Evolutionary conservation across 2,329 filamentous ascomycete species (phyloP).

Genomic region (Cadophora sp.): DNA sequence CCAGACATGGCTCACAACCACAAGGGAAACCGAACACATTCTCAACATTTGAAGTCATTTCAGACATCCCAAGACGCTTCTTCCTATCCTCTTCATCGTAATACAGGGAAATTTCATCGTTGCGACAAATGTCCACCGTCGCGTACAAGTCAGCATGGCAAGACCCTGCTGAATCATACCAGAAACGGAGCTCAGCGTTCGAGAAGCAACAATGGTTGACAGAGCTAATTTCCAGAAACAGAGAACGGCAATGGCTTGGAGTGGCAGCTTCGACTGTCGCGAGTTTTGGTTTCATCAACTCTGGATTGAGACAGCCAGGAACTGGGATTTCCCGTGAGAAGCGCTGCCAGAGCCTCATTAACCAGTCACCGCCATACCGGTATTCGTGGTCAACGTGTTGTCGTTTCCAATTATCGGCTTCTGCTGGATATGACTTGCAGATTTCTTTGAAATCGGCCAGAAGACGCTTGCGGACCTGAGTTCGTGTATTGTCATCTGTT

Average conservation of each 20-base stretch:
- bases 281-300: not conserved
- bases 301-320: not conserved
- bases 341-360: not conserved
- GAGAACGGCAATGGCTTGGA: not conserved
- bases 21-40: not conserved
- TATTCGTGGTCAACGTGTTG: not conserved
- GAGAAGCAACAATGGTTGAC: conserved; percentile 6
- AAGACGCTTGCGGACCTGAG: conserved; percentile 7
- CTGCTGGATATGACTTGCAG: not conserved
- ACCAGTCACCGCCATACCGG: not conserved
- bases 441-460: not conserved
- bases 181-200: not conserved
- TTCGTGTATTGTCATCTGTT: not conserved
- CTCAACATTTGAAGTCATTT: not conserved
- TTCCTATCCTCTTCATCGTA: not conserved
- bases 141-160: not conserved
- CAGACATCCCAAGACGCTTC: not conserved
- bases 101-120: conserved; percentile 6
- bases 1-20: conserved; percentile 11
- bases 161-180: not conserved
- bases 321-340: not conserved
- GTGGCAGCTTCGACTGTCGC: no score
- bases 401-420: not conserved
- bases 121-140: not conserved
- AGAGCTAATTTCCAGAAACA: not conserved